A percentile compares a stretch with the other conserved stretches of the same genome.
phyloP scores from a whole-genome alignment of 2,329 filamentous ascomycete genomes.

The Alternaria ventricosa region DNA sequence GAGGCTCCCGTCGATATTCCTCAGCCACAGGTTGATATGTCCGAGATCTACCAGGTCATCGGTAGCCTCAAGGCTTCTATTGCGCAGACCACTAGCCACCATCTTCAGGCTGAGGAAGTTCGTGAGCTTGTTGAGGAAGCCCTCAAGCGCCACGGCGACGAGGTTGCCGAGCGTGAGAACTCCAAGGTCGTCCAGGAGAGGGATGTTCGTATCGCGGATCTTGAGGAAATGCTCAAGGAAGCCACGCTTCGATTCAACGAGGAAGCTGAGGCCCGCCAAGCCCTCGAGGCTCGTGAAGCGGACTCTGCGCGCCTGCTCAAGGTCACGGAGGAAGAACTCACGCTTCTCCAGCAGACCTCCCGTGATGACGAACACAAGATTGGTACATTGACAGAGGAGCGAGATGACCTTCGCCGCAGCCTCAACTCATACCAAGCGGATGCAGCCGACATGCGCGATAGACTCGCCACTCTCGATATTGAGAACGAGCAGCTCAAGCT shows the following conservation, averaged over 20 bases:
- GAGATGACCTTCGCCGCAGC: conserved; percentile 48
- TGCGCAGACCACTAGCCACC: conserved; percentile 53
- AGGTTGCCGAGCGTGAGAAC: conserved; percentile 39
- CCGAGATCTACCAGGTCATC: conserved; percentile 56
- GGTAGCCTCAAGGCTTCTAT: conserved; percentile 58
- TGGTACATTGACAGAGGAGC: conserved; percentile 52
- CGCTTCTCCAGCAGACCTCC: conserved; percentile 52
- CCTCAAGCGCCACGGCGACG: conserved; percentile 42
- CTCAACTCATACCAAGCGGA: conserved; percentile 46
- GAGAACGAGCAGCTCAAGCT: conserved; percentile 66
- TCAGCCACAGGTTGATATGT: conserved; percentile 46
- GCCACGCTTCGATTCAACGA: conserved; percentile 44
- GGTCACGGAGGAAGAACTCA: conserved; percentile 58
- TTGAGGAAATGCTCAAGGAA: conserved; percentile 46
- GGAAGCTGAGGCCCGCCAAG: conserved; percentile 52
- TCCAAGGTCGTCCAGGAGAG: conserved; percentile 39
- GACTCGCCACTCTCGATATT: conserved; percentile 58
- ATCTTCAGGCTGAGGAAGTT: conserved; percentile 55
- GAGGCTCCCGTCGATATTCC: conserved; percentile 44
- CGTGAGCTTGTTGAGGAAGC: conserved; percentile 47
- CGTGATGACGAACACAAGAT: conserved; percentile 53
- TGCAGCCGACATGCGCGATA: conserved; percentile 57
- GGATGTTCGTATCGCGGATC: conserved; percentile 43
- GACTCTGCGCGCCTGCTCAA: conserved; percentile 54
- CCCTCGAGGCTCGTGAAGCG: conserved; percentile 53